Evolutionary conservation across 1,139 yeast genomes (phyloP).

Genomic region (Taiozyma sp.): DNA sequence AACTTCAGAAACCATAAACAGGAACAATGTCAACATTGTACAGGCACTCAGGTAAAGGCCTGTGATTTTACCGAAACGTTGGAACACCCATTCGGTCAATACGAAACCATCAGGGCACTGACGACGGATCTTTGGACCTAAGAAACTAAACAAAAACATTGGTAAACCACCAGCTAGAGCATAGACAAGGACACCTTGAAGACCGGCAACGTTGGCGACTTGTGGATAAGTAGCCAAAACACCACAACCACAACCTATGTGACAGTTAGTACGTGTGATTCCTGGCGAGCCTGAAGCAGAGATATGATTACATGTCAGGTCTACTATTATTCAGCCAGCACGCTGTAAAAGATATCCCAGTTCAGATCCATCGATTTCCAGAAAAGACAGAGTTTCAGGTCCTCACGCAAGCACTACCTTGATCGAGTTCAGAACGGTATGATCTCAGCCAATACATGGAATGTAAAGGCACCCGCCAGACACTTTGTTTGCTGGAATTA

Average conservation of each 20-base stretch:
- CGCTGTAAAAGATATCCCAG: background rate
- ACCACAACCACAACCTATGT: constrained; percentile 83
- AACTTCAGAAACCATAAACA: constrained; percentile 85
- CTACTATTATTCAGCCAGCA: background rate
- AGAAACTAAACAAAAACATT: constrained; percentile 68
- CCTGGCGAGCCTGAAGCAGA: background rate
- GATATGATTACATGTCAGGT: background rate
- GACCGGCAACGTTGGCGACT: constrained; percentile 79
- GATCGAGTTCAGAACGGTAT: constrained; percentile 81
- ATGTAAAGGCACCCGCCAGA: constrained; percentile 46
- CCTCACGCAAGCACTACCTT: constrained; percentile 90
- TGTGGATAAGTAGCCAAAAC: constrained; percentile 80
- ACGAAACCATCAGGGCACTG: constrained; percentile 90
- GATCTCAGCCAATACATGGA: constrained; percentile 51
- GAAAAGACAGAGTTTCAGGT: constrained; percentile 26
- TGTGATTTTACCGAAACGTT: constrained; percentile 67
- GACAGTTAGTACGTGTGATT: constrained; percentile 16
- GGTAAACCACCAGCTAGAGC: constrained; percentile 82
- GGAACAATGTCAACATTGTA: constrained; percentile 79
- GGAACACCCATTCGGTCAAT: constrained; percentile 91
- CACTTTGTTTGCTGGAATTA: constrained; percentile 10
- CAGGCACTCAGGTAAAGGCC: constrained; percentile 74
- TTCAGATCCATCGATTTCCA: background rate
- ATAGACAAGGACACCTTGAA: constrained; percentile 83
- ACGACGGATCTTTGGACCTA: constrained; percentile 76